Base-by-base conservation (phyloP, 176 grass and related monocot species). In the Oropetium thomaeum region DNA sequence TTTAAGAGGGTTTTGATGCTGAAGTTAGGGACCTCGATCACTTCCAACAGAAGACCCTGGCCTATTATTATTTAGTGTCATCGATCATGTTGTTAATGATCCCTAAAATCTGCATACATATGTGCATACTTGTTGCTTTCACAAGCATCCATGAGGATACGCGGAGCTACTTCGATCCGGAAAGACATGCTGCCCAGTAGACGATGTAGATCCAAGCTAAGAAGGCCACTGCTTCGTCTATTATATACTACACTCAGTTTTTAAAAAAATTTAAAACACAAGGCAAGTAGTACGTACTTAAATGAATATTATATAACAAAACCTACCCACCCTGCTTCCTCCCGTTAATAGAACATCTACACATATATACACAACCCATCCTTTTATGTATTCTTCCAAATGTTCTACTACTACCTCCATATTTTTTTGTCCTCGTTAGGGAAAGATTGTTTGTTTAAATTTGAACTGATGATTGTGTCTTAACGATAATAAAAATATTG, bases 71-170 rank as follows among this genome's bases (percentile, higher is more conserved):
- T 65, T 64, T 47, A 71, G 47, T 48, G 44, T 51, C n/a, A n/a
- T n/a, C 77, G 49, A 62, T 64, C 31, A 75, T 62, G 59, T 31
- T 67, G 25, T 62, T 75, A 48, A 34, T 70, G 32, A 34, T 61
- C 71, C 69, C 43, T 69, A 75, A 80, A 84, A 54, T 22, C 1
- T 58, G n/a, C n/a, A n/a, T n/a, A n/a, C n/a, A n/a, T n/a, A n/a
- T n/a, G n/a, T n/a, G n/a, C 47, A 55, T 65, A 54, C 35, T 42
- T 48, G 76, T 80, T 82, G 47, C 61, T 87, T 87, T 87, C 32
- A 64, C 67, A 82, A 80, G 83, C 76, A 86, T 80, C 41, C 29
- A 79, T 59, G 69, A 80, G 69, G 69, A 85, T 40, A 74, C 62
- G 33, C 62, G 33, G 31, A 62, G 59, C 58, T 57, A 80, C 53